These are phyloP conservation scores for Cercospora sp. DNA, from an alignment of 2,329 filamentous ascomycete genomes.

Conservation along the genomic window DNA sequence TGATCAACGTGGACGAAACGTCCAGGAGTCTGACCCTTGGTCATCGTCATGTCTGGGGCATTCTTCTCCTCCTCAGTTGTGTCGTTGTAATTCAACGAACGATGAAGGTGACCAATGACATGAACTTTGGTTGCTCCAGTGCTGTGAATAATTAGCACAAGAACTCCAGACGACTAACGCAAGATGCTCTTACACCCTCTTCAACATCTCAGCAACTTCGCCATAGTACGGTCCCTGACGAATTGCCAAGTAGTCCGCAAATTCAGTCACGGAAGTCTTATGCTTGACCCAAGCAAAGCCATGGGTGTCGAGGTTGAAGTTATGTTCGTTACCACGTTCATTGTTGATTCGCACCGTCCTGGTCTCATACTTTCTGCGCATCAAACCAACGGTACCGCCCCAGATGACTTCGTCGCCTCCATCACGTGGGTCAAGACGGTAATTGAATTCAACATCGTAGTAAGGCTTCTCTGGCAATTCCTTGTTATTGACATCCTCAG, in stretches of 20 bases:
- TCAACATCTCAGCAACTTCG: slow-evolving; percentile 12
- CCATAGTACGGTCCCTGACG: slow-evolving; percentile 2
- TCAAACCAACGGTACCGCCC: slow-evolving; percentile 12
- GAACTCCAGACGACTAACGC: too few species aligned
- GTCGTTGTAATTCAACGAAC: slow-evolving; percentile 9
- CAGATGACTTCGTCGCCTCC: slow-evolving; percentile 17
- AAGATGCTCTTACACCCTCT: not conserved
- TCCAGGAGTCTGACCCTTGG: slow-evolving; percentile 4
- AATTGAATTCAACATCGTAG: slow-evolving; percentile 16
- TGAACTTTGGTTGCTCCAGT: slow-evolving; percentile 13
- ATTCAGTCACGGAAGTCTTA: slow-evolving; percentile 1
- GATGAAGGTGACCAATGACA: slow-evolving; percentile 10
- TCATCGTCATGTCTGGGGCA: slow-evolving; percentile 15
- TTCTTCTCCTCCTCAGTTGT: slow-evolving; percentile 5
- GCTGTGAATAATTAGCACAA: not conserved
- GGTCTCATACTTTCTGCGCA: slow-evolving; percentile 19
- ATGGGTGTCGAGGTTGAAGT: slow-evolving; percentile 19
- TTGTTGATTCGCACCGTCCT: slow-evolving; percentile 42
- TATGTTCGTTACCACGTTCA: slow-evolving; percentile 37
- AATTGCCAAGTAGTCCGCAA: slow-evolving; percentile 7
- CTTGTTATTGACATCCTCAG: not conserved
- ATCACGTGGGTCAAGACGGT: slow-evolving; percentile 15
- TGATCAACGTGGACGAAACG: slow-evolving; percentile 17
- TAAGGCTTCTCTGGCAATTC: not conserved
- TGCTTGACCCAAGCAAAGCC: slow-evolving; percentile 31